These are phyloP conservation scores for Voacanga thouarsii DNA, from an alignment of 257 asterid genomes.

Conservation along the genomic window DNA sequence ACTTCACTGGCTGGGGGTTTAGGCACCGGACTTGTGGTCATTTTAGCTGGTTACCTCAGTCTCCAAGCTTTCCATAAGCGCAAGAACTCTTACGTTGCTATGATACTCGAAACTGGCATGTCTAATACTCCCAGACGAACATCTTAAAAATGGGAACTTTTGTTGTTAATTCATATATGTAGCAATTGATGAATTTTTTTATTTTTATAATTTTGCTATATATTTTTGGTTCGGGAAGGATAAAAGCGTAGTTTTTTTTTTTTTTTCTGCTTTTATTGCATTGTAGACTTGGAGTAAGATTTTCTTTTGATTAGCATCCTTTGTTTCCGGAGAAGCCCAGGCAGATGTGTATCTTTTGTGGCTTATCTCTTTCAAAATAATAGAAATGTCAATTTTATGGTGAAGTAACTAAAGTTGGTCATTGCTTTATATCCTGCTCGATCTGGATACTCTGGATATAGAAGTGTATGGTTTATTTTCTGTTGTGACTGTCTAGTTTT, in stretches of 20 bases:
- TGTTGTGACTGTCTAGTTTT: not conserved
- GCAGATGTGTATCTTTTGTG: not conserved
- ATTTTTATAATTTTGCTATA: not conserved
- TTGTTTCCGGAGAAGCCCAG: not conserved
- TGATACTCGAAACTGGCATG: slow-evolving; percentile 73
- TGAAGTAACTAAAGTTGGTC: not conserved
- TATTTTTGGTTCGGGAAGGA: not conserved
- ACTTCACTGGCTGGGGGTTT: slow-evolving; percentile 85
- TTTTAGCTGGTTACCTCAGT: slow-evolving; percentile 89
- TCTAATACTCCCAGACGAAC: not conserved
- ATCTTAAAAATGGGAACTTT: not conserved
- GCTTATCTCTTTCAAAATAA: not conserved
- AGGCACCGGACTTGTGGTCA: slow-evolving; percentile 67
- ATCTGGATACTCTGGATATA: not conserved
- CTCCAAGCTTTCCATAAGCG: slow-evolving; percentile 84
- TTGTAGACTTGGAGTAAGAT: not conserved
- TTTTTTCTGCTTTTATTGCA: not conserved
- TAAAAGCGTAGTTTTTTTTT: not conserved
- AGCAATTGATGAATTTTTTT: not conserved
- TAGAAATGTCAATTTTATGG: not conserved
- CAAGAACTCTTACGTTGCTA: slow-evolving; percentile 70
- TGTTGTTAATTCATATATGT: not conserved
- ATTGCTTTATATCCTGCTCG: not conserved
- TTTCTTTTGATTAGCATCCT: not conserved
- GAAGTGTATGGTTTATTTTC: too few species aligned